Evolutionary conservation across 2,329 filamentous ascomycete species (phyloP).

Genomic region (Hymenoscyphus occultus): DNA sequence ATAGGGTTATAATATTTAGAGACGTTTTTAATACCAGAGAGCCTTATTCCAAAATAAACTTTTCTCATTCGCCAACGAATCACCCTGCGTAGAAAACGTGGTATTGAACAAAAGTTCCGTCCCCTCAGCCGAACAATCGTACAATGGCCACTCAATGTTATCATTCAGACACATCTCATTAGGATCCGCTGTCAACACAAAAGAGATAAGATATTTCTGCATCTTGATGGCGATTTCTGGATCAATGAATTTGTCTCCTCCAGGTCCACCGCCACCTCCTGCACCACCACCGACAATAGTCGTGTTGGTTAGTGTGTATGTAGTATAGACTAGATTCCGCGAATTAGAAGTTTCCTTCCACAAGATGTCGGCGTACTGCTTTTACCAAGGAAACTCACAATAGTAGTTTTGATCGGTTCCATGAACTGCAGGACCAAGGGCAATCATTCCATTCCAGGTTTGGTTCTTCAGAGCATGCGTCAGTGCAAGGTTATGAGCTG

Average conservation of each 20-base stretch:
- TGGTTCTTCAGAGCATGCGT: conserved; percentile 38
- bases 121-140: conserved; percentile 28
- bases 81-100: conserved; percentile 34
- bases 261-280: conserved; percentile 17
- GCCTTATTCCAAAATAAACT: conserved; percentile 21
- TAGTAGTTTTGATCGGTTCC: conserved; percentile 40
- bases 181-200: conserved; percentile 36
- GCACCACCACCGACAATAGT: conserved; percentile 9
- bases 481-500: conserved; percentile 37
- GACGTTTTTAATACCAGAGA: conserved; percentile 8
- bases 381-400: conserved; percentile 20
- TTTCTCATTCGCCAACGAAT: conserved; percentile 36
- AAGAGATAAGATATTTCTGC: conserved; percentile 40
- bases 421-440: conserved; percentile 35
- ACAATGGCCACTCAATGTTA: conserved; percentile 38
- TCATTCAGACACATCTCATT: conserved; percentile 29
- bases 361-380: too few relatives aligned
- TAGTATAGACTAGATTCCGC: conserved; percentile 25
- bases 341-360: neutral
- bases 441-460: conserved; percentile 39
- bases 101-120: conserved; percentile 37
- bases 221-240: conserved; percentile 33
- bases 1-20: too few relatives aligned
- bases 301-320: conserved; percentile 26
- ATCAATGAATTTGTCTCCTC: conserved; percentile 29